Percentiles rank a stretch among this genome's conserved stretches.
Evolutionary conservation across 2,329 filamentous ascomycete species (phyloP).

Genomic region (Balansia obtecta): DNA sequence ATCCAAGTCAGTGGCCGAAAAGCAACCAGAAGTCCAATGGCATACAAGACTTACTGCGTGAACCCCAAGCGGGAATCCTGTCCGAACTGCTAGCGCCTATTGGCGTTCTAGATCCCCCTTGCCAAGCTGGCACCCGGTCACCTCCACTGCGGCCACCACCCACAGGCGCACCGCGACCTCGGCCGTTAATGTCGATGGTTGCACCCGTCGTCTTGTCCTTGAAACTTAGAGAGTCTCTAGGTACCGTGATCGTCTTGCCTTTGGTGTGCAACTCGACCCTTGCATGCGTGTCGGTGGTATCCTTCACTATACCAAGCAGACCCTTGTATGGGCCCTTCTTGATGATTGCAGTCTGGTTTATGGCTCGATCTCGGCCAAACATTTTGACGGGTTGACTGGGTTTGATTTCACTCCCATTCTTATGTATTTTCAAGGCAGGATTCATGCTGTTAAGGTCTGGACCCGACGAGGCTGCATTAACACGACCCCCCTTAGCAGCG

Average conservation of each 20-base stretch:
- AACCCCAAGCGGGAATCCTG: constrained; percentile 66
- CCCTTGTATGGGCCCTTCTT: constrained; percentile 85
- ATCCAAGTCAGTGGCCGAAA: neutral
- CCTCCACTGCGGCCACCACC: constrained; percentile 33
- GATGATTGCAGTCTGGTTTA: constrained; percentile 87
- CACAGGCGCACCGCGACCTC: constrained; percentile 33
- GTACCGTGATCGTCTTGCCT: constrained; percentile 77
- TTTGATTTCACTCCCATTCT: constrained; percentile 38
- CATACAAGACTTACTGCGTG: constrained; percentile 44
- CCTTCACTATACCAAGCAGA: constrained; percentile 87
- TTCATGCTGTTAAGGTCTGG: constrained; percentile 88
- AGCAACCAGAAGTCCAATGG: neutral
- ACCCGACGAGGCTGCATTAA: constrained; percentile 45
- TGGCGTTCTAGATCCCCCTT: constrained; percentile 56
- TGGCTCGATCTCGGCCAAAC: constrained; percentile 68
- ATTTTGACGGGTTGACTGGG: constrained; percentile 54
- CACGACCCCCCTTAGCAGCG: constrained; percentile 83
- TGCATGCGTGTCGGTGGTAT: constrained; percentile 74
- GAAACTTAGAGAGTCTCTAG: constrained; percentile 69
- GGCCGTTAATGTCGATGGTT: constrained; percentile 56
- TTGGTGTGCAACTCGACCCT: constrained; percentile 91
- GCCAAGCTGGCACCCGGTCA: constrained; percentile 42
- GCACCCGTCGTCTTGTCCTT: constrained; percentile 75
- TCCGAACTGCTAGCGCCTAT: constrained; percentile 47
- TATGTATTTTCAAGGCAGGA: constrained; percentile 67